Percentiles rank a stretch among this genome's conserved stretches.
phyloP scores from a whole-genome alignment of 306 rosid genomes.

The Nissolia schottii region DNA sequence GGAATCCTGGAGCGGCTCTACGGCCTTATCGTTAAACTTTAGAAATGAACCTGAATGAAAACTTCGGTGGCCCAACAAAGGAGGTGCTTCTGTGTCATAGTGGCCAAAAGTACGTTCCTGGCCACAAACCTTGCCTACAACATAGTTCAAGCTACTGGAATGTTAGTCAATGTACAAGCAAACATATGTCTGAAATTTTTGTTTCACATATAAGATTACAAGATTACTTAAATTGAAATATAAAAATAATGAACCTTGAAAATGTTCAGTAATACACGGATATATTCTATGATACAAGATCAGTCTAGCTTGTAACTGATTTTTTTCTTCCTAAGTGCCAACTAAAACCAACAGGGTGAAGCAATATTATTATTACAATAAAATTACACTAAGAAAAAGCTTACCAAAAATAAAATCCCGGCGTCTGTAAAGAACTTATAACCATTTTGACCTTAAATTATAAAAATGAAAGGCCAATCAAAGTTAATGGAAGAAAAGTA shows the following conservation, averaged over 20 bases:
- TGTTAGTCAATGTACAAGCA: conserved; percentile 28
- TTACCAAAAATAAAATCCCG: background rate
- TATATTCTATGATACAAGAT: background rate
- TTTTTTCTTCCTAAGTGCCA: background rate
- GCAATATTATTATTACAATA: background rate
- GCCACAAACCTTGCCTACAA: conserved; percentile 45
- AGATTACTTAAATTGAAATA: background rate
- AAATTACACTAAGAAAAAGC: background rate
- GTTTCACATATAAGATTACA: background rate
- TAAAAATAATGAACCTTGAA: background rate
- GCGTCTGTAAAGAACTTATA: background rate
- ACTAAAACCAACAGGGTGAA: background rate
- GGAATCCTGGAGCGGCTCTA: conserved; percentile 29
- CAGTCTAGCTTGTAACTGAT: background rate
- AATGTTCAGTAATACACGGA: background rate
- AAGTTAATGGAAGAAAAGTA: background rate
- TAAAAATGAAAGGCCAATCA: background rate
- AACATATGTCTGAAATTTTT: background rate
- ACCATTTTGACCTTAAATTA: background rate
- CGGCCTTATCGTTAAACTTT: conserved; percentile 29
- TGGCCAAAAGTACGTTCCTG: conserved; percentile 27
- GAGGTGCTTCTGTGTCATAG: background rate
- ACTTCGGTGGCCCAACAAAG: conserved; percentile 31
- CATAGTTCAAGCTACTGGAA: conserved; percentile 46
- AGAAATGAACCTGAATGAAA: conserved; percentile 46